Evolutionary conservation across 805 yeast genomes (phyloP).

Genomic region (Zygotorulaspora chibaensis): DNA sequence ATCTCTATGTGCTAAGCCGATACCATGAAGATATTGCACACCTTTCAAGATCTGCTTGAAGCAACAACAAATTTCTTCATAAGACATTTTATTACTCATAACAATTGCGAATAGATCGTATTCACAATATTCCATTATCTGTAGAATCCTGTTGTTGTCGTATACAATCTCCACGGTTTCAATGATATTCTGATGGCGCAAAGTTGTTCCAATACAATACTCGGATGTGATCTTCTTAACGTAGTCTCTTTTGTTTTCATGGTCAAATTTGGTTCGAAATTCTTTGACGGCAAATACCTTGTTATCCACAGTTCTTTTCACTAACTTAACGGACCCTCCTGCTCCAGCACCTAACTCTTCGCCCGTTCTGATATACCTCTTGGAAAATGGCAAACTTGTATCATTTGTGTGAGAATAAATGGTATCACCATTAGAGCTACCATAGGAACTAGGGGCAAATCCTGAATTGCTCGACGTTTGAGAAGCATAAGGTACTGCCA

Average conservation of each 20-base stretch:
- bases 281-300: conserved; percentile 89
- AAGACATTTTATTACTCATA: conserved; percentile 84
- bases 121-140: conserved; percentile 93
- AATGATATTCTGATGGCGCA: conserved; percentile 84
- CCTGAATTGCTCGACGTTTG: conserved; percentile 10
- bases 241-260: conserved; percentile 78
- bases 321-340: conserved; percentile 82
- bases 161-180: conserved; percentile 89
- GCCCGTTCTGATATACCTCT: conserved; percentile 76
- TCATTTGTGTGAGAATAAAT: conserved; percentile 39
- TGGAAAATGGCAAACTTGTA: conserved; percentile 54
- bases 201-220: conserved; percentile 87
- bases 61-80: conserved; percentile 79
- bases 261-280: conserved; percentile 69
- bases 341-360: conserved; percentile 92
- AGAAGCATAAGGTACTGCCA: conserved; percentile 16
- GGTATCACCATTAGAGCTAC: conserved; percentile 37
- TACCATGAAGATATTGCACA: conserved; percentile 69
- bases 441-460: conserved; percentile 34
- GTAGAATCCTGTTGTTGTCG: conserved; percentile 80
- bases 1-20: conserved; percentile 90
- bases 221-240: conserved; percentile 91
- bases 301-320: conserved; percentile 60
- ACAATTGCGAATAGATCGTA: conserved; percentile 91
- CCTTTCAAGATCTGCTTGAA: conserved; percentile 83